Percentiles rank a stretch among this genome's conserved stretches.
Evolutionary conservation across 2,329 filamentous ascomycete genomes (phyloP).

Genomic region (Xylariaceae sp.): DNA sequence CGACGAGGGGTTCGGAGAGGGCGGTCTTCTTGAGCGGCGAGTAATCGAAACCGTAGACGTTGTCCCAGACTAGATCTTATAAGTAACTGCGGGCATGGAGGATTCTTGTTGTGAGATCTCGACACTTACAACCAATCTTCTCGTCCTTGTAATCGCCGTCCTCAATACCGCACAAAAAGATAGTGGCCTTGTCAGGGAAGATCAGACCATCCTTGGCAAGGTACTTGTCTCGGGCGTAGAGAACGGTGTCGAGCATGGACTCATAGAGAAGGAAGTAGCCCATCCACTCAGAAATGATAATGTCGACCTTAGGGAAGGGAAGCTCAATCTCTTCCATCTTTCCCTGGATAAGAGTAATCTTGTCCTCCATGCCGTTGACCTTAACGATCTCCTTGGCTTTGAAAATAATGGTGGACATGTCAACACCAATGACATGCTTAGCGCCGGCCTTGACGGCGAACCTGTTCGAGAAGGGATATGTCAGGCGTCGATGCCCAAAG

Average conservation of each 20-base stretch:
- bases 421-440: constrained; percentile 97
- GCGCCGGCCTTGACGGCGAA: constrained; percentile 94
- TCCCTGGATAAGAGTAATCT: constrained; percentile 95
- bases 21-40: constrained; percentile 88
- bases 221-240: constrained; percentile 93
- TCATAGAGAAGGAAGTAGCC: constrained; percentile 98
- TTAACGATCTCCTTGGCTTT: constrained; percentile 95
- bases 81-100: constrained; percentile 15
- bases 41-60: constrained; percentile 98
- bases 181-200: constrained; percentile 98
- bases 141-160: constrained; percentile 99
- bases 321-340: constrained; percentile 99
- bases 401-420: constrained; percentile 99
- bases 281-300: constrained; percentile 99
- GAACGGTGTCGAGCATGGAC: constrained; percentile 96
- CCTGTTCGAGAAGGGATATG: constrained; percentile 46
- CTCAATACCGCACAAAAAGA: constrained; percentile 94
- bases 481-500: constrained; percentile 8
- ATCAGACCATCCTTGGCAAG: constrained; percentile 82
- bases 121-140: constrained; percentile 89
- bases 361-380: constrained; percentile 84
- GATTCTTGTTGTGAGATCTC: not conserved
- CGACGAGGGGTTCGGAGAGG: constrained; percentile 90
- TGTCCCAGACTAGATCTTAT: constrained; percentile 79
- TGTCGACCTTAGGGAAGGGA: constrained; percentile 93